Evolutionary conservation across 179 eudicot species (phyloP).

Genomic region (Beta corolliflora): DNA sequence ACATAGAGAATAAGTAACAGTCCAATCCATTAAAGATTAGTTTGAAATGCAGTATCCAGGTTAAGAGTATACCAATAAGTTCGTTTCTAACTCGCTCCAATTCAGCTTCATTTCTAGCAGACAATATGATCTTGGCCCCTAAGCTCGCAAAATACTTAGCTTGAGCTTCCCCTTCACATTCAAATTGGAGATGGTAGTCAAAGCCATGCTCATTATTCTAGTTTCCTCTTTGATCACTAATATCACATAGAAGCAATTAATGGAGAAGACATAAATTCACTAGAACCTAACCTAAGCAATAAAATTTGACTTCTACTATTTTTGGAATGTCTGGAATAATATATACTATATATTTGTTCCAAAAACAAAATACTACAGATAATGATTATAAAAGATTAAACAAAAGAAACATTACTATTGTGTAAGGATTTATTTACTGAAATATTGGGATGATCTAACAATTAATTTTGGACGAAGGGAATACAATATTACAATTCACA

Average conservation of each 20-base stretch:
- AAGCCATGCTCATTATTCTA: background rate
- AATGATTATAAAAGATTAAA: no score
- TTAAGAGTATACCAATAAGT: constrained; percentile 56
- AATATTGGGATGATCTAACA: no score
- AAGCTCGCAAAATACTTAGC: constrained; percentile 83
- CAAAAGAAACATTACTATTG: no score
- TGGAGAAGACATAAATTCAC: background rate
- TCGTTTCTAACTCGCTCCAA: constrained; percentile 72
- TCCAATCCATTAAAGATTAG: background rate
- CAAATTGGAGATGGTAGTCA: constrained; percentile 17
- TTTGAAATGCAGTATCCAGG: background rate
- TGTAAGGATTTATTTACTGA: no score
- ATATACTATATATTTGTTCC: no score
- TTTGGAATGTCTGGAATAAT: no score
- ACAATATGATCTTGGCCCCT: constrained; percentile 88
- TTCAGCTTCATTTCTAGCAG: constrained; percentile 89
- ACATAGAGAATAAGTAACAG: constrained; percentile 1
- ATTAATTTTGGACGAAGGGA: no score
- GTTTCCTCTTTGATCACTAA: background rate
- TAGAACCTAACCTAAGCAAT: no score
- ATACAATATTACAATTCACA: no score
- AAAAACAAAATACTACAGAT: no score
- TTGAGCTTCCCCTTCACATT: constrained; percentile 71
- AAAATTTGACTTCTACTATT: no score
- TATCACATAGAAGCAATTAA: background rate